Base-by-base conservation (phyloP, 345 rosid species). In the Populus simonii region DNA sequence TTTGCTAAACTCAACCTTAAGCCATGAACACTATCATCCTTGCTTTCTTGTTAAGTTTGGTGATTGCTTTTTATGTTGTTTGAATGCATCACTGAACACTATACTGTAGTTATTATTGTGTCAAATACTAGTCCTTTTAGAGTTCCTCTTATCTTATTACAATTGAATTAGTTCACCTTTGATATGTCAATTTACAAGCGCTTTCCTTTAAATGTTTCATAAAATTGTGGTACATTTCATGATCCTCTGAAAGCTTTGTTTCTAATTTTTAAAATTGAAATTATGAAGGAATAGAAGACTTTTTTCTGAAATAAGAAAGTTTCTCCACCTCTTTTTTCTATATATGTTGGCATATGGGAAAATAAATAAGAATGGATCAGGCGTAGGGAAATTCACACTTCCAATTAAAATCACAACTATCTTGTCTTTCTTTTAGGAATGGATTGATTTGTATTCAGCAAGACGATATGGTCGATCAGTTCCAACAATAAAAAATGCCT, bases 391-490 rank as follows among this genome's bases (percentile, higher is more conserved):
- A 59, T 27, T 70, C 55, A 68, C 47, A 16, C 68, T 20, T 74
- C 11, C 66, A 74, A 27, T 59, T 11, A 36, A 18, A 11, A 25
- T 66, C n/a, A 66, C 3, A 59, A 72, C 66, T 66, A 65, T 41
- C 35, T 73, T 17, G 10, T 81, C 74, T 25, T 75, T 59, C 62
- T 82, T 66, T 65, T 84, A 89, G 93, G 86, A 78, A 74, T 91
- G 95, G 95, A 85, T 89, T n/a, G 72, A 83, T 79, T 78, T 67
- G 11, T 89, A 89, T 75, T 70, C 89, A 69, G 74, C 83, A 45
- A 88, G 94, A 81, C 91, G 91, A 29, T 89, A 91, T 82, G 92
- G 94, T 49, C 84, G 43, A 74, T 65, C 86, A 53, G 76, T 82
- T 81, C 80, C 89, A 72, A 73, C 61, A 36, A 76, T 88, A 53